Percentiles rank a stretch among this genome's conserved stretches.
These are phyloP conservation scores for Fusarium sp. DNA, from an alignment of 2,329 filamentous ascomycete genomes.

Conservation along the genomic window DNA sequence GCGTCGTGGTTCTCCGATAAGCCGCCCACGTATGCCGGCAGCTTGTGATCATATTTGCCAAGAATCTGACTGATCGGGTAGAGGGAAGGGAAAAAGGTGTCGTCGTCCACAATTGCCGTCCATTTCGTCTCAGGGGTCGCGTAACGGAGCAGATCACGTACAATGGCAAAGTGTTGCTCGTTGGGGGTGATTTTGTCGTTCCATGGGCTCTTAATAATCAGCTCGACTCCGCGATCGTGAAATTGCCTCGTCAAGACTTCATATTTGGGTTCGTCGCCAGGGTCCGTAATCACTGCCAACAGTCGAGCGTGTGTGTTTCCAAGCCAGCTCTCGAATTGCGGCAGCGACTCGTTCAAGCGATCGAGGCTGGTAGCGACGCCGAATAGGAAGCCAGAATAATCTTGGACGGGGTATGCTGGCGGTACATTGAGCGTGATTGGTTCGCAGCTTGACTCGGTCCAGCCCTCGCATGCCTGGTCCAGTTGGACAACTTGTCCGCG, in stretches of 20 bases:
- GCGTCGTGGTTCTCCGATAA: conserved; percentile 68
- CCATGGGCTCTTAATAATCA: conserved; percentile 50
- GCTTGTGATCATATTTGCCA: conserved; percentile 59
- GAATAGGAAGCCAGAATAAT: conserved; percentile 66
- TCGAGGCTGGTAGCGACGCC: conserved; percentile 67
- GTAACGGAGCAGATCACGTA: conserved; percentile 61
- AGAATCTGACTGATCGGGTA: conserved; percentile 62
- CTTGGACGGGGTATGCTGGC: conserved; percentile 53
- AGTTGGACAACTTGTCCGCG: conserved; percentile 48
- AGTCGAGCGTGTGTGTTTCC: conserved; percentile 63
- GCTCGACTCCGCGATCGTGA: conserved; percentile 48
- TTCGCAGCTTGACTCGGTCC: conserved; percentile 49
- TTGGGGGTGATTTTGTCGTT: conserved; percentile 56
- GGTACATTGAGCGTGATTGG: conserved; percentile 62
- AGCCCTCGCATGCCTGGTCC: conserved; percentile 42
- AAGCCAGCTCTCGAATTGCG: conserved; percentile 68
- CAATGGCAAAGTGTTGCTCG: conserved; percentile 68
- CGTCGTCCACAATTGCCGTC: conserved; percentile 71
- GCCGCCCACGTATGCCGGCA: conserved; percentile 66
- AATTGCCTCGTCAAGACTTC: conserved; percentile 46
- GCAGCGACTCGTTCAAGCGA: conserved; percentile 62
- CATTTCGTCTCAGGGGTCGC: conserved; percentile 61
- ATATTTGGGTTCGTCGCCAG: conserved; percentile 46
- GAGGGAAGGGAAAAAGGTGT: conserved; percentile 72
- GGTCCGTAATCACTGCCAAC: conserved; percentile 63